These are phyloP conservation scores for Penicillium griseofulvum DNA, from an alignment of 2,329 filamentous ascomycete genomes.

Conservation along the genomic window DNA sequence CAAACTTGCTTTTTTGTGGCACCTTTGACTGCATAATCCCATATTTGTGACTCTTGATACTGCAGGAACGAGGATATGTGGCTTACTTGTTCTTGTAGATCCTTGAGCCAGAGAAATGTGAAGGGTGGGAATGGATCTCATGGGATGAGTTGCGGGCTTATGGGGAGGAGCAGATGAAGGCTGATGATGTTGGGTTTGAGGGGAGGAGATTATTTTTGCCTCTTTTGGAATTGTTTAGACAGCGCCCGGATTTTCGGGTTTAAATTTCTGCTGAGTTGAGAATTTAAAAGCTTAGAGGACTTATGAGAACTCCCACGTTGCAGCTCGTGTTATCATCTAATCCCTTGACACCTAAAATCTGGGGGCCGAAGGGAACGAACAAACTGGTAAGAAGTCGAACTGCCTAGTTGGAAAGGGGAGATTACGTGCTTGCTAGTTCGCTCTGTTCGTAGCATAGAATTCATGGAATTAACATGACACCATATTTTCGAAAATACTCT, in stretches of 20 bases:
- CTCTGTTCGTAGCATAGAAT: neutral
- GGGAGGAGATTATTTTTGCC: conserved; percentile 47
- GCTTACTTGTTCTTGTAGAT: conserved; percentile 15
- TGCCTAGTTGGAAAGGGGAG: too few relatives aligned
- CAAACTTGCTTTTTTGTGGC: neutral
- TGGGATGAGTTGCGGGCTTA: conserved; percentile 50
- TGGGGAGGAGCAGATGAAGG: conserved; percentile 25
- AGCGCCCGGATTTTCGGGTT: conserved; percentile 33
- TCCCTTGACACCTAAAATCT: too few relatives aligned
- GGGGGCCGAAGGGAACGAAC: too few relatives aligned
- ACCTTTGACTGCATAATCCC: neutral
- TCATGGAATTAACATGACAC: neutral
- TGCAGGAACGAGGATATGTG: neutral
- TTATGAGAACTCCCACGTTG: too few relatives aligned
- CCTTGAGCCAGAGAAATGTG: conserved; percentile 55
- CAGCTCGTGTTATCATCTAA: too few relatives aligned
- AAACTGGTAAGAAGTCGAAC: too few relatives aligned
- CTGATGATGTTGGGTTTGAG: conserved; percentile 28
- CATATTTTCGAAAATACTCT: neutral
- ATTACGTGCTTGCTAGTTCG: neutral
- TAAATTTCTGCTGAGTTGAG: neutral
- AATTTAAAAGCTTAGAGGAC: too few relatives aligned
- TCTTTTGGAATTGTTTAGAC: conserved; percentile 46
- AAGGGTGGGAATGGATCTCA: conserved; percentile 53
- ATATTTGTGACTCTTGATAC: neutral